Evolutionary conservation across 179 eudicot species (phyloP).

Genomic region (Gypsophila paniculata): DNA sequence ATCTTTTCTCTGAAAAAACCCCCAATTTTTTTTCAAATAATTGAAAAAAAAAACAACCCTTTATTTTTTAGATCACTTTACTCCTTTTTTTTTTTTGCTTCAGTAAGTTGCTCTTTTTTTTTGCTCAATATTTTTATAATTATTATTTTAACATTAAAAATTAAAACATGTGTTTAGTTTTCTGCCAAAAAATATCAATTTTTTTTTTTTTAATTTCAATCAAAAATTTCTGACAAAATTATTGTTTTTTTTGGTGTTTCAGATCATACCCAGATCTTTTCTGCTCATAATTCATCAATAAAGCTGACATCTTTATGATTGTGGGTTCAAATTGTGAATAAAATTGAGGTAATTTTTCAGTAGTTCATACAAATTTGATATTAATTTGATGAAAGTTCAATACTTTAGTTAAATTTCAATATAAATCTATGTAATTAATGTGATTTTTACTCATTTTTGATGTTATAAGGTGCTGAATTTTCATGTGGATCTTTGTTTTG

Average conservation of each 20-base stretch:
- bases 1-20: constrained; percentile 11
- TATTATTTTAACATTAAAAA: neutral
- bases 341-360: constrained; percentile 19
- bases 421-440: neutral
- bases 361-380: constrained; percentile 13
- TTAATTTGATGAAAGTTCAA: constrained; percentile 12
- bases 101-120: constrained; percentile 23
- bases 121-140: neutral
- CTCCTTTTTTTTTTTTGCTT: constrained; percentile 10
- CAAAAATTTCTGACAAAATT: constrained; percentile 21
- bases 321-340: constrained; percentile 15
- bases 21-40: constrained; percentile 18
- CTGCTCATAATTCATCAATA: constrained; percentile 22
- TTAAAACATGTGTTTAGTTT: neutral
- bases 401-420: constrained; percentile 13
- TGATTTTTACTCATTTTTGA: constrained; percentile 12
- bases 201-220: neutral
- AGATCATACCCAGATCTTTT: constrained; percentile 44
- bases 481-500: constrained; percentile 12
- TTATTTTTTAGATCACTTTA: constrained; percentile 22
- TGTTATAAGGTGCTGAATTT: neutral
- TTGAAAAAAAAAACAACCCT: constrained; percentile 6
- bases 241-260: constrained; percentile 32
- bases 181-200: neutral
- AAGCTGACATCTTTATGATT: constrained; percentile 23